phyloP scores from a whole-genome alignment of 2,329 filamentous ascomycete species.

The Aspergillus sp. region DNA sequence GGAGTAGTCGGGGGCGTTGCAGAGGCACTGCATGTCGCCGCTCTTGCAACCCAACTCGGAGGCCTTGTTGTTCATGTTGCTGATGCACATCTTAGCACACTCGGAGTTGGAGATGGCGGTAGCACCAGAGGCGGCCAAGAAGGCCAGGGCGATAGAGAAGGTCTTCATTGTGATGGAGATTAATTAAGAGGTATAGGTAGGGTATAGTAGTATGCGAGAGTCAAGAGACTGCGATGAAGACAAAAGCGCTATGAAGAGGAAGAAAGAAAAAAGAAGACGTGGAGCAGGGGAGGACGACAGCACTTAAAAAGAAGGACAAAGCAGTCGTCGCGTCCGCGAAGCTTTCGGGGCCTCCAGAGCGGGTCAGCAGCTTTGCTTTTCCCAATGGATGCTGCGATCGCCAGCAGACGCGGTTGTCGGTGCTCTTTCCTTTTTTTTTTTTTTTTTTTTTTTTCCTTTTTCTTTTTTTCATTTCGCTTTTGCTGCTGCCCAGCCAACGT shows the following conservation, averaged over 20 bases:
- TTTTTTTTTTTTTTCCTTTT: too few relatives aligned
- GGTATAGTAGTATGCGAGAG: not conserved
- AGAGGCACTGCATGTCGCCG: slow-evolving; percentile 36
- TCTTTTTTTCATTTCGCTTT: too few relatives aligned
- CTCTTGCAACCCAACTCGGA: slow-evolving; percentile 34
- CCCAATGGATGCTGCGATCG: too few relatives aligned
- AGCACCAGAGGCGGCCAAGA: slow-evolving; percentile 23
- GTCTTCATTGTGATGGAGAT: slow-evolving; percentile 26
- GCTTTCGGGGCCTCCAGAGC: too few relatives aligned
- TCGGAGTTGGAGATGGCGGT: slow-evolving; percentile 21
- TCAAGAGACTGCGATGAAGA: not conserved
- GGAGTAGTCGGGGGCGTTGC: slow-evolving; percentile 36
- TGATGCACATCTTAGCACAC: slow-evolving; percentile 36
- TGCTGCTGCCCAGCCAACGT: too few relatives aligned
- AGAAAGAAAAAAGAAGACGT: not conserved
- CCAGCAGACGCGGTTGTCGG: too few relatives aligned
- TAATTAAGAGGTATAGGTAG: not conserved
- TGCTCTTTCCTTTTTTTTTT: too few relatives aligned
- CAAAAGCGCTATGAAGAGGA: not conserved
- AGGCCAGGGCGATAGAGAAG: slow-evolving; percentile 23
- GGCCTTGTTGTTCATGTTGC: slow-evolving; percentile 40
- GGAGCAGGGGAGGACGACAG: not conserved
- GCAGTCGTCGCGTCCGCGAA: too few relatives aligned
- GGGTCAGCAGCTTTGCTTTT: too few relatives aligned
- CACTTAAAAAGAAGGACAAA: too few relatives aligned